Conservation (phyloP, 345 rosid species). For the Boechera divaricarpa region DNA sequence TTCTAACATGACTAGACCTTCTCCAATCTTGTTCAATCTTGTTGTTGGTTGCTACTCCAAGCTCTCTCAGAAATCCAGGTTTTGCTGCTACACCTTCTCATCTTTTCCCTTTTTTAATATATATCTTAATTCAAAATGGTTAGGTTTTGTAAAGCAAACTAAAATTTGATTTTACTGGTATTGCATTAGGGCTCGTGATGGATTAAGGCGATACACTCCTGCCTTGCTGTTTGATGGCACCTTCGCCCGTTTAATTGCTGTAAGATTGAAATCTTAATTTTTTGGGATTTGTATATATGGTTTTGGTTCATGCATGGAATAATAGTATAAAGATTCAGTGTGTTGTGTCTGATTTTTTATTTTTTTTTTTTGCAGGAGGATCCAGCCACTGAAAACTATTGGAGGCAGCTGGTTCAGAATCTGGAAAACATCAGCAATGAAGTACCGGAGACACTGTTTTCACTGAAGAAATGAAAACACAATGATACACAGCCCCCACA, state of each 20-base stretch:
- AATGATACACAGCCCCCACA: neutral
- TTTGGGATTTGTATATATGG: neutral
- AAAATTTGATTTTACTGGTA: slow-evolving; percentile 3
- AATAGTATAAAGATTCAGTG: slow-evolving; percentile 9
- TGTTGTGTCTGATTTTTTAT: neutral
- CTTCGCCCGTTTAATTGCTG: slow-evolving; percentile 35
- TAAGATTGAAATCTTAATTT: slow-evolving; percentile 13
- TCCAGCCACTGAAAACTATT: neutral
- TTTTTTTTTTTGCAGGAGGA: slow-evolving; percentile 34
- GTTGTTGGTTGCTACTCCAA: slow-evolving; percentile 54
- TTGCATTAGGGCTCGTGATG: slow-evolving; percentile 37
- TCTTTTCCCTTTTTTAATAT: neutral
- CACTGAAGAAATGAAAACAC: neutral
- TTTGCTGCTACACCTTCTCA: neutral
- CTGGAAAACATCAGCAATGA: slow-evolving; percentile 8
- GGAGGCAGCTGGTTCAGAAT: slow-evolving; percentile 29
- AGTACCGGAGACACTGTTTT: neutral
- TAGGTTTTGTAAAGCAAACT: neutral
- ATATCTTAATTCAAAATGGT: neutral
- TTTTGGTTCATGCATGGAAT: neutral
- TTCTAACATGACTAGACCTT: slow-evolving; percentile 15
- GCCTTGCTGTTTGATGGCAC: slow-evolving; percentile 21
- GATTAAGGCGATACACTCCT: slow-evolving; percentile 38
- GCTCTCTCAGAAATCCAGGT: slow-evolving; percentile 63
- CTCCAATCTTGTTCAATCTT: slow-evolving; percentile 15